Conservation (phyloP, 108 stramenopile genomes). For the Nitzschia inconspicua region DNA sequence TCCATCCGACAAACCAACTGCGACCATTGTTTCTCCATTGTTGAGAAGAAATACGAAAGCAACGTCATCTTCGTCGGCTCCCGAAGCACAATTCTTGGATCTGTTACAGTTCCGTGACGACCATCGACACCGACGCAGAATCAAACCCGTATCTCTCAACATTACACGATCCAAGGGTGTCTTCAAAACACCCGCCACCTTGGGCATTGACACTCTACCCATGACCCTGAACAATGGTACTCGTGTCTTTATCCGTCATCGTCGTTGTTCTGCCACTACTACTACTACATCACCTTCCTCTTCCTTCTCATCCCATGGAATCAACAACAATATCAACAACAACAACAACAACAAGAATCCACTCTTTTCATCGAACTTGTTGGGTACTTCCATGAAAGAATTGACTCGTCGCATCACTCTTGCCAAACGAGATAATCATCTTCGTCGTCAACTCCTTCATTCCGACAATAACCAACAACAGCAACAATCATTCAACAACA, state of each 20-base stretch:
- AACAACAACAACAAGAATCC: not conserved
- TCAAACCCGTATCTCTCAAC: not conserved
- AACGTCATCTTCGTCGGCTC: no score
- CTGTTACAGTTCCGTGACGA: not conserved
- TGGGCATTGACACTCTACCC: conserved; percentile 2
- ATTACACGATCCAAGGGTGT: not conserved
- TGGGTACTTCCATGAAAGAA: conserved; percentile 7
- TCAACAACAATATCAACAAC: not conserved
- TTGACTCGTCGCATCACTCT: conserved; percentile 6
- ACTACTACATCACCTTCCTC: conserved; percentile 22
- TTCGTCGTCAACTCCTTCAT: no score
- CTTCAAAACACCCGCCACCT: not conserved
- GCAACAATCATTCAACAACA: not conserved
- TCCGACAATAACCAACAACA: no score
- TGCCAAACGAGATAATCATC: not conserved
- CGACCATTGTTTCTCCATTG: no score
- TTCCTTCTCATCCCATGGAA: not conserved
- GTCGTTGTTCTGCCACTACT: conserved; percentile 11
- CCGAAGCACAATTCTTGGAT: conserved; percentile 22
- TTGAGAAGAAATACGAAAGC: no score
- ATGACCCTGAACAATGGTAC: conserved; percentile 27
- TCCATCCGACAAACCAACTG: no score
- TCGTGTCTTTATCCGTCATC: conserved; percentile 3
- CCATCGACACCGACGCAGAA: not conserved
- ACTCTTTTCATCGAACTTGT: not conserved